Base-by-base conservation (phyloP, 23 red algal genomes). In the Gracilaria gracilis region DNA sequence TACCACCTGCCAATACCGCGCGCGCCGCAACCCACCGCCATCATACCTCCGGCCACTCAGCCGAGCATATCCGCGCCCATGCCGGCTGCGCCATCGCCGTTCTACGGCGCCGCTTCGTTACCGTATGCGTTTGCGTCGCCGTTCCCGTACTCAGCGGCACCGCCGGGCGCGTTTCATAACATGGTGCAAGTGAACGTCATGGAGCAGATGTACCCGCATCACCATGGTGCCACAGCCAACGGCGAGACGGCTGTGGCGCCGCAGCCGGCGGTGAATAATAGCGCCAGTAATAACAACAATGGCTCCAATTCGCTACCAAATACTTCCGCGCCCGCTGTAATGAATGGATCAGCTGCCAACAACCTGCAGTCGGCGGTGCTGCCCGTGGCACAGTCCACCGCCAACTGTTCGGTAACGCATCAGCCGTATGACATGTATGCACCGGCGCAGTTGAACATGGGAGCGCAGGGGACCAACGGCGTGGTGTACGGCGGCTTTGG, bases 181-280 rank as follows among this genome's bases (percentile, higher is more conserved):
- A 89, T 89, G 86, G 86, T 89, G 16, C 86, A 89, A 31, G 86
- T 89, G 24, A 89, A 89, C 57, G 69, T 89, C 2, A 58, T 89
- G 86, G 86, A 89, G 54, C 86, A 89, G 47, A 69, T 78, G 49
- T 61, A 48, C 27, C 66, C 64, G 29, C 77, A 42, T 20, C 77
- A 75, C 20, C 83, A 42, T 37, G 61, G 24, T 37, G 61, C 42
- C 14, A 14, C 83, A 6, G 14, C 83, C 16, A 36, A 20, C 48
- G 61, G 37, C 40, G 42, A 71, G 17, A 13, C 61, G 7, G n/a
- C 83, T 0, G 55, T 47, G 53, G 27, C 80, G 62, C 23, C 62
- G 24, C 83, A 39, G 36, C 21, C 62, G 1, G 39, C 58, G 0
- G 21, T 29, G 4, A 42, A 31, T 25, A 38, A 38, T n/a, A 58